These are phyloP conservation scores for Nyssa sinensis DNA, from an alignment of 148 eudicot genomes.

Conservation along the genomic window DNA sequence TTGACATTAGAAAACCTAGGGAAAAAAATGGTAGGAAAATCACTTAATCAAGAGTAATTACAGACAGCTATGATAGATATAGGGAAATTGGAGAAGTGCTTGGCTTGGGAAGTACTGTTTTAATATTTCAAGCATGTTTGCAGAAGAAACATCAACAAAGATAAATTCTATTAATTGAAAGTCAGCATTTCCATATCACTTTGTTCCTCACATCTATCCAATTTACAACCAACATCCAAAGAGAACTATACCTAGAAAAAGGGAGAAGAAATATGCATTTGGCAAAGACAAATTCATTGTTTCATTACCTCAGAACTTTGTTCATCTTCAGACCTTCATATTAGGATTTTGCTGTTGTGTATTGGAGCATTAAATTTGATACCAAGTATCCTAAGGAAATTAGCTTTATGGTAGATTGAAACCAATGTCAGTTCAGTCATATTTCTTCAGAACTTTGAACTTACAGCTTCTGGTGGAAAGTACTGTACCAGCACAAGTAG, in stretches of 20 bases:
- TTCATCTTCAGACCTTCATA: background rate
- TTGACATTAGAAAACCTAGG: too few species aligned
- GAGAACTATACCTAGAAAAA: background rate
- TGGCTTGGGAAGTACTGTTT: too few species aligned
- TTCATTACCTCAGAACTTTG: background rate
- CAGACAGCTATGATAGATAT: too few species aligned
- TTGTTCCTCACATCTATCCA: background rate
- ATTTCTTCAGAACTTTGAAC: background rate
- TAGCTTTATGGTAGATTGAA: background rate
- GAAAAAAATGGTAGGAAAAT: too few species aligned
- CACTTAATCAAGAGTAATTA: too few species aligned
- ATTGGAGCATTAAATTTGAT: background rate
- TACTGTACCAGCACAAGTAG: conserved; percentile 11
- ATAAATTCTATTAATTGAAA: too few species aligned
- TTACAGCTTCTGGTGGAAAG: background rate
- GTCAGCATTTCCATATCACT: too few species aligned
- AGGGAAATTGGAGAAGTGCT: too few species aligned
- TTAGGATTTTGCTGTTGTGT: background rate
- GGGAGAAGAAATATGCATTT: background rate
- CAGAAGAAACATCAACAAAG: too few species aligned
- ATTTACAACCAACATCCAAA: background rate
- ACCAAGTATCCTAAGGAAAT: background rate
- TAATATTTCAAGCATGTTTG: too few species aligned
- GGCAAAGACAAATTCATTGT: background rate
- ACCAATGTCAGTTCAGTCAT: background rate